Evolutionary conservation across 2,329 filamentous ascomycete genomes (phyloP).

Genomic region (Ophiocordyceps robertsii): DNA sequence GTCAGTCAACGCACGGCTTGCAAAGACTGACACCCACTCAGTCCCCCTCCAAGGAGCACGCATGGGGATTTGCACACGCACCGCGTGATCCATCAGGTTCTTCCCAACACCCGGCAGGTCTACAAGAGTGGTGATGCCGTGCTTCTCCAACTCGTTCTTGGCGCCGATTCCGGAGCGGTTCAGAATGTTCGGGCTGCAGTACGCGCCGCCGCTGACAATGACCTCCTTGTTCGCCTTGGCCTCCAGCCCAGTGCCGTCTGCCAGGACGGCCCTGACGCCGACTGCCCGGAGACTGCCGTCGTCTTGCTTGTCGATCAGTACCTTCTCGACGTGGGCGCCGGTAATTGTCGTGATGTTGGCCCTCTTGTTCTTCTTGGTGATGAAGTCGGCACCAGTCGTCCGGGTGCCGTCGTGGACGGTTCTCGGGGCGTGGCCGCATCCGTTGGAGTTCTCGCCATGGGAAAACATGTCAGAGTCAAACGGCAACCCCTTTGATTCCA

Average conservation of each 20-base stretch:
- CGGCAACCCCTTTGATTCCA: slow-evolving; percentile 38
- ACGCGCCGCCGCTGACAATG: slow-evolving; percentile 31
- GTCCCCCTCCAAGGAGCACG: background rate
- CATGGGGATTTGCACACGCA: background rate
- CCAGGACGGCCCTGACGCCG: slow-evolving; percentile 26
- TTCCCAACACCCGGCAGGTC: slow-evolving; percentile 35
- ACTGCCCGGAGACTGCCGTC: slow-evolving; percentile 26
- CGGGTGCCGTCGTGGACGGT: slow-evolving; percentile 38
- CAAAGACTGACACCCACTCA: no score
- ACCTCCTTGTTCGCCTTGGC: slow-evolving; percentile 20
- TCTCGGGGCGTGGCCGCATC: slow-evolving; percentile 40
- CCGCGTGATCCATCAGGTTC: slow-evolving; percentile 32
- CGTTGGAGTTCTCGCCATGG: slow-evolving; percentile 32
- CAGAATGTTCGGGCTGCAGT: slow-evolving; percentile 37
- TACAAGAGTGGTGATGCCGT: slow-evolving; percentile 26
- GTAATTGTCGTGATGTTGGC: slow-evolving; percentile 33
- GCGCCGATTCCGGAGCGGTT: slow-evolving; percentile 39
- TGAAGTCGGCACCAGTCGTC: slow-evolving; percentile 39
- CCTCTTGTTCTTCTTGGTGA: slow-evolving; percentile 22
- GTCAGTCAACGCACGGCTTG: background rate
- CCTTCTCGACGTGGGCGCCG: slow-evolving; percentile 35
- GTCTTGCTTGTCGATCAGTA: slow-evolving; percentile 27
- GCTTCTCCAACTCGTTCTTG: slow-evolving; percentile 24
- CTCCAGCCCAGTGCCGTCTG: slow-evolving; percentile 4
- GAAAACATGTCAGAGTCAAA: slow-evolving; percentile 48